Evolutionary conservation across 2,329 filamentous ascomycete genomes (phyloP), one percentile per base, ranked within the genome.

Genomic region (Nemania sp.): DNA sequence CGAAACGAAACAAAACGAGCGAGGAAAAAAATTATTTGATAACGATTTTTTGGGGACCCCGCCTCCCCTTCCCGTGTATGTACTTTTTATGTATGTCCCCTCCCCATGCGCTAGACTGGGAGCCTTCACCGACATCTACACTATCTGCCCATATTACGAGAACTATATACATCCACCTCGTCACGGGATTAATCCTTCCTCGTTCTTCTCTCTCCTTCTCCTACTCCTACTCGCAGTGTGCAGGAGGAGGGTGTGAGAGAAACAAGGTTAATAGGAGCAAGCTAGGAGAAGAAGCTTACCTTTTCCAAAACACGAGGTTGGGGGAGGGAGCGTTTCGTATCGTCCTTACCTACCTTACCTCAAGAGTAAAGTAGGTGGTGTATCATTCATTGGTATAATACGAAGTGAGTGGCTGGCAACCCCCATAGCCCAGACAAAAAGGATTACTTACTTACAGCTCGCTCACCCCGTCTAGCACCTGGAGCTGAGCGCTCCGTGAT

Each of bases 401-500:
- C 25, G 25, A n/a, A 29, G 25, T 29, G 25, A 29, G 25, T 40
- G 37, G 37, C 12, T 7, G n/a, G 32, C 47, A 34, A 34, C 49
- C 35, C 45, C 45, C 13, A 43, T 53, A 42, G n/a, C 53, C 48
- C 35, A 32, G 34, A 20, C 12, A 6, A 40, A 37, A 13, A 52
- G 37, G 10, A 15, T n/a, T n/a, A n/a, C n/a, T n/a, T n/a, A n/a
- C n/a, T 21, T 9, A 25, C 17, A 50, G 25, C 15, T 37, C 54
- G 11, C 35, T 39, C 25, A 29, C 25, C 25, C 35, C 15, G 35
- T 49, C 29, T 46, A 15, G 45, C 25, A 54, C 25, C 48, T 62
- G 56, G 56, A 59, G 47, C 56, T 35, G 52, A 47, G 47, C 42
- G 13, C 56, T 62, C 60, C 60, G 56, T 17, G 47, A 62, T 60